Percentiles rank a stretch among this genome's conserved stretches.
phyloP scores from a whole-genome alignment of 1,284 basidiomycete species.

The Trichosporon asahii region DNA sequence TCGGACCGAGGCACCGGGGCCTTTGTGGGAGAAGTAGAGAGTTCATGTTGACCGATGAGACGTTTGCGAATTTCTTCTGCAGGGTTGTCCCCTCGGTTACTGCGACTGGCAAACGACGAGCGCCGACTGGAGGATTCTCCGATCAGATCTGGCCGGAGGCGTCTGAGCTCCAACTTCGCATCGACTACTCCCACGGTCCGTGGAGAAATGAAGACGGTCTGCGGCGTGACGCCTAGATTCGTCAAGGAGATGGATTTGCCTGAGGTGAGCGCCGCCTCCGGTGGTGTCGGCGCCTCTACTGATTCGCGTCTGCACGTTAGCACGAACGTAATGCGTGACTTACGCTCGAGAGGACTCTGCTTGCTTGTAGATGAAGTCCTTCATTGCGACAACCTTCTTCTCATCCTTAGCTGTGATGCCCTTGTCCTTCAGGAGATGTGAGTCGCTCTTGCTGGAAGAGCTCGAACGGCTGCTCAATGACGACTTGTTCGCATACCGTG shows the following conservation, averaged over 20 bases:
- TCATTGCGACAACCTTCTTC: conserved; percentile 60
- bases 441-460: not conserved
- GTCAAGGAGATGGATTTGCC: conserved; percentile 59
- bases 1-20: not conserved
- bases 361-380: conserved; percentile 81
- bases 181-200: conserved; percentile 43
- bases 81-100: conserved; percentile 39
- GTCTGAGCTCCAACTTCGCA: conserved; percentile 35
- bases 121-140: conserved; percentile 33
- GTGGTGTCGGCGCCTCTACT: conserved; percentile 19
- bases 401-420: conserved; percentile 53
- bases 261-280: conserved; percentile 31
- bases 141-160: conserved; percentile 37
- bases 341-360: conserved; percentile 66
- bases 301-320: conserved; percentile 34
- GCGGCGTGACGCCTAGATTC: conserved; percentile 83
- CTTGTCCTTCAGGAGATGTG: conserved; percentile 44
- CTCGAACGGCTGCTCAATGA: conserved; percentile 11
- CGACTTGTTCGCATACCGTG: conserved; percentile 16
- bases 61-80: conserved; percentile 44
- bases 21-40: not conserved
- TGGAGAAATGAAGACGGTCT: conserved; percentile 84
- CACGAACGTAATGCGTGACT: conserved; percentile 17
- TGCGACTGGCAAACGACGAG: conserved; percentile 43
- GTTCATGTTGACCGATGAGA: conserved; percentile 20